Percentiles rank a stretch among this genome's conserved stretches.
Conservation (phyloP, 139 green algal species). For the Diplosphaera chodatii region DNA sequence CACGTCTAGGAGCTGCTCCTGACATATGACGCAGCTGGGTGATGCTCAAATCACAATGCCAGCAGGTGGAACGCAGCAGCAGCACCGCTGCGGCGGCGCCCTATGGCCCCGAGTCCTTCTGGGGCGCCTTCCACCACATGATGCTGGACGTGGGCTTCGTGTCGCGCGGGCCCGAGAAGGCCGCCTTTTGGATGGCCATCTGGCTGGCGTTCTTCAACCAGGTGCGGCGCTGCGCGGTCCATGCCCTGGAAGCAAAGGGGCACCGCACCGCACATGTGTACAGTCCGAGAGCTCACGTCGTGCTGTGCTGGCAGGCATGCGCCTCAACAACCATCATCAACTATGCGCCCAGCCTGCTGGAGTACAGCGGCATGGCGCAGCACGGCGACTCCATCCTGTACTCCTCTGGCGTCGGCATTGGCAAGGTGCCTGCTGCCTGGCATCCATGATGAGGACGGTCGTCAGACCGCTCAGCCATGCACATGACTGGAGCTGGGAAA, state of each 20-base stretch:
- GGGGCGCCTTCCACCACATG: slow-evolving; percentile 38
- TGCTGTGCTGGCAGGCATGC: slow-evolving; percentile 30
- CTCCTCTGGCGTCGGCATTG: slow-evolving; percentile 35
- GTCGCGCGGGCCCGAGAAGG: slow-evolving; percentile 38
- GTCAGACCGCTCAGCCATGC: too few relatives aligned
- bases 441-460: too few relatives aligned
- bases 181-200: slow-evolving; percentile 51
- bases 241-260: too few relatives aligned
- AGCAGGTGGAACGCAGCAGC: slow-evolving; percentile 23
- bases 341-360: slow-evolving; percentile 57
- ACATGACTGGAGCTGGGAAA: too few relatives aligned
- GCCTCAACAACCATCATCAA: slow-evolving; percentile 77
- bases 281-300: too few relatives aligned
- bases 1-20: too few relatives aligned
- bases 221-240: too few relatives aligned
- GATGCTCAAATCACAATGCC: too few relatives aligned
- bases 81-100: background rate
- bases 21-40: too few relatives aligned
- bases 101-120: slow-evolving; percentile 15
- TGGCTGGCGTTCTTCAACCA: slow-evolving; percentile 70
- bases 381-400: slow-evolving; percentile 34
- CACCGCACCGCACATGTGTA: too few relatives aligned
- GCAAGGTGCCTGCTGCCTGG: slow-evolving; percentile 40
- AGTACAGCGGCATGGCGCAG: slow-evolving; percentile 27
- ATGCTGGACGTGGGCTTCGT: slow-evolving; percentile 48